phyloP scores from a whole-genome alignment of 1,284 basidiomycete genomes.

The Hortiboletus rubellus region DNA sequence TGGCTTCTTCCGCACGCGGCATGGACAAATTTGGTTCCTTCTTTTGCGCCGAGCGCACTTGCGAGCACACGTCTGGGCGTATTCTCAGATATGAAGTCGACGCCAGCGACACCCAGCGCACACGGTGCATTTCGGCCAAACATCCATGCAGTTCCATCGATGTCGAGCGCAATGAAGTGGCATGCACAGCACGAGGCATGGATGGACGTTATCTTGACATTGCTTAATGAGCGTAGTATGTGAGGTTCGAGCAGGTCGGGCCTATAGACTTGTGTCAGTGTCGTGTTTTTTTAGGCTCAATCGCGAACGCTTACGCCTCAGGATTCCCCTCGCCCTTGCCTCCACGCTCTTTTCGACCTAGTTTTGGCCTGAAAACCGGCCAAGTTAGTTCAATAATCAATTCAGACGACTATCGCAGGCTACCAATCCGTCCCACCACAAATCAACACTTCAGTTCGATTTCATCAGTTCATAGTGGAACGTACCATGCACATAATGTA shows the following conservation, averaged over 20 bases:
- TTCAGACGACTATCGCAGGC: slow-evolving; percentile 16
- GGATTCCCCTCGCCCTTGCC: slow-evolving; percentile 46
- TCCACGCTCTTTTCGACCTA: slow-evolving; percentile 63
- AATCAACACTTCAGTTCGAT: slow-evolving; percentile 61
- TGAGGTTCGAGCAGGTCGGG: slow-evolving; percentile 85
- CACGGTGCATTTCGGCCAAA: slow-evolving; percentile 78
- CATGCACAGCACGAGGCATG: slow-evolving; percentile 74
- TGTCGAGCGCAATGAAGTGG: slow-evolving; percentile 74
- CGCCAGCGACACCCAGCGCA: slow-evolving; percentile 54
- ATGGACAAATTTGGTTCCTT: slow-evolving; percentile 68
- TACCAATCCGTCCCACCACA: slow-evolving; percentile 85
- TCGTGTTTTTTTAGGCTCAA: slow-evolving; percentile 3
- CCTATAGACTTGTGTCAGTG: slow-evolving; percentile 13
- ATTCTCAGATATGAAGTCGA: slow-evolving; percentile 68
- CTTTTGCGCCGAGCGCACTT: slow-evolving; percentile 58
- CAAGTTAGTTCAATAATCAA: slow-evolving; percentile 20
- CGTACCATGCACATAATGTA: slow-evolving; percentile 11
- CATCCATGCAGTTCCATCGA: slow-evolving; percentile 79
- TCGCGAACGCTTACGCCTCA: slow-evolving; percentile 36
- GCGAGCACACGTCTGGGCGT: slow-evolving; percentile 66
- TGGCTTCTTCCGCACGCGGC: slow-evolving; percentile 85
- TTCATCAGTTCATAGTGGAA: slow-evolving; percentile 15
- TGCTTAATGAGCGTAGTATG: slow-evolving; percentile 84
- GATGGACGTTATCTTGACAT: slow-evolving; percentile 71
- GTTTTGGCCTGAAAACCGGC: slow-evolving; percentile 51